Evolutionary conservation across 805 yeast genomes (phyloP).

Genomic region (Teunomyces tritomae): DNA sequence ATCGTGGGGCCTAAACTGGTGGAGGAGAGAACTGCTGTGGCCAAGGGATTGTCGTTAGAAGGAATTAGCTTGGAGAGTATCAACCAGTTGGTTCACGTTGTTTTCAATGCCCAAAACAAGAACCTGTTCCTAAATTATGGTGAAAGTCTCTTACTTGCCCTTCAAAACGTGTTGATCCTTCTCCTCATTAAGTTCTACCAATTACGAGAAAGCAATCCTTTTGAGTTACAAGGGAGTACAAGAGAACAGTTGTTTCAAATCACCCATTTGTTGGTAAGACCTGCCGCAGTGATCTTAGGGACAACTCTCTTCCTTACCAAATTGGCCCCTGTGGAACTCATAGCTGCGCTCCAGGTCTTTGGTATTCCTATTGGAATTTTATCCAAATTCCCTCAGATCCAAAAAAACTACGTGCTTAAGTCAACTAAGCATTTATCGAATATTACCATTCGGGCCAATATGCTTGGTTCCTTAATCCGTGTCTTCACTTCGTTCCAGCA

Average conservation of each 20-base stretch:
- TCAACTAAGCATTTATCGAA: slow-evolving; percentile 38
- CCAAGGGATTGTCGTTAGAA: slow-evolving; percentile 35
- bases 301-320: slow-evolving; percentile 28
- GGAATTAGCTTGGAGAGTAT: slow-evolving; percentile 36
- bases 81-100: slow-evolving; percentile 37
- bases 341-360: slow-evolving; percentile 32
- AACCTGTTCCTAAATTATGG: slow-evolving; percentile 40
- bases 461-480: slow-evolving; percentile 36
- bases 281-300: slow-evolving; percentile 27
- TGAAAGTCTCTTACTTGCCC: slow-evolving; percentile 36
- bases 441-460: slow-evolving; percentile 41
- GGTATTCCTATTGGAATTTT: slow-evolving; percentile 37
- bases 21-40: slow-evolving; percentile 26
- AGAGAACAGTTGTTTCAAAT: slow-evolving; percentile 5
- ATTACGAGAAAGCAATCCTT: slow-evolving; percentile 11
- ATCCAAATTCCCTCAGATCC: slow-evolving; percentile 41
- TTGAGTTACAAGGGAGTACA: not conserved
- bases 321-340: slow-evolving; percentile 26
- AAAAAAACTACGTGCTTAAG: slow-evolving; percentile 28
- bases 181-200: slow-evolving; percentile 35
- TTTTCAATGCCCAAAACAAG: slow-evolving; percentile 34
- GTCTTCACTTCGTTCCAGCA: slow-evolving; percentile 39
- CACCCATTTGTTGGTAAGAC: slow-evolving; percentile 20
- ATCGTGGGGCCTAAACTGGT: slow-evolving; percentile 26
- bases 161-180: slow-evolving; percentile 38